Percentiles rank a stretch among this genome's conserved stretches.
phyloP scores from a whole-genome alignment of 2,329 filamentous ascomycete genomes.

The Neofusicoccum parvum region DNA sequence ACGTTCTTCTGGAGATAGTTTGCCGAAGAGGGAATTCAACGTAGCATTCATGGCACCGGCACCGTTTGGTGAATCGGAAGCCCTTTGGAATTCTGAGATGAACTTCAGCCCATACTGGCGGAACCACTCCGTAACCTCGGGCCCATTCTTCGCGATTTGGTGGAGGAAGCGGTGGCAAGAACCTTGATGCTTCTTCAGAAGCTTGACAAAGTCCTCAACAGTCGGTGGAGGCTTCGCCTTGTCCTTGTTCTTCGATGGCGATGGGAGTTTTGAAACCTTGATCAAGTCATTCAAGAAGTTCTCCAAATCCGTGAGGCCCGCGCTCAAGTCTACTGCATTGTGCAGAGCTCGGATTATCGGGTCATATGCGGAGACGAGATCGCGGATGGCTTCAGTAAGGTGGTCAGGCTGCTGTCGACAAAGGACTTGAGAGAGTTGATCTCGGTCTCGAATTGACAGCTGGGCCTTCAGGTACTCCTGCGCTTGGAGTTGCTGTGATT shows the following conservation, averaged over 20 bases:
- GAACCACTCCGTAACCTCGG: slow-evolving; percentile 65
- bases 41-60: slow-evolving; percentile 47
- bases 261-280: slow-evolving; percentile 49
- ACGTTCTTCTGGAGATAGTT: slow-evolving; percentile 53
- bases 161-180: slow-evolving; percentile 72
- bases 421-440: slow-evolving; percentile 66
- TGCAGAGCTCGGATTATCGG: slow-evolving; percentile 74
- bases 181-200: slow-evolving; percentile 66
- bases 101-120: slow-evolving; percentile 62
- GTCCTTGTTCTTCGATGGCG: slow-evolving; percentile 34
- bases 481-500: slow-evolving; percentile 64
- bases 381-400: slow-evolving; percentile 68
- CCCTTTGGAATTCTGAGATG: slow-evolving; percentile 56
- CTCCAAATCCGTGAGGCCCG: slow-evolving; percentile 68
- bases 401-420: slow-evolving; percentile 72
- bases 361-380: slow-evolving; percentile 69
- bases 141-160: slow-evolving; percentile 67
- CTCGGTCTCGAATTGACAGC: slow-evolving; percentile 73
- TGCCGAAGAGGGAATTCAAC: slow-evolving; percentile 46
- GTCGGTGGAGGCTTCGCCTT: slow-evolving; percentile 47
- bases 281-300: slow-evolving; percentile 73
- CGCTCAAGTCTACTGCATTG: slow-evolving; percentile 69
- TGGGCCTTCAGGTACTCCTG: slow-evolving; percentile 71
- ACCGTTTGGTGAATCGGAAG: slow-evolving; percentile 30
- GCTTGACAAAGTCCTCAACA: slow-evolving; percentile 70